phyloP scores from a whole-genome alignment of 169 alveolate species.

The Eimeria falciformis region DNA sequence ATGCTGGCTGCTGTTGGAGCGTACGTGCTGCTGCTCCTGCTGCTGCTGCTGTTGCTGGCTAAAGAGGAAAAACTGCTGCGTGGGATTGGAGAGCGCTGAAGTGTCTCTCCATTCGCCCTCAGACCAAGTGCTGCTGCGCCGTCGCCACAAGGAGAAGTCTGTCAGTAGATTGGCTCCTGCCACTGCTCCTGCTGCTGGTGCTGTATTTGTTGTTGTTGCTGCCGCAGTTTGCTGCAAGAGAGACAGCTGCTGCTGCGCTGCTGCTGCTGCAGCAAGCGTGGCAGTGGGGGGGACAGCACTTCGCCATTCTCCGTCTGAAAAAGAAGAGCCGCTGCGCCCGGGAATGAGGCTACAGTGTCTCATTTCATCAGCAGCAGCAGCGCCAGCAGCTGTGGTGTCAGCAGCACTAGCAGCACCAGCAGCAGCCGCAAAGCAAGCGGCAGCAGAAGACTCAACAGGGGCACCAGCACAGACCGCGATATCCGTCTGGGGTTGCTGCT shows the following conservation, averaged over 20 bases:
- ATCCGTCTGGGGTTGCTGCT: not conserved
- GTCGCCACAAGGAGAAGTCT: not conserved
- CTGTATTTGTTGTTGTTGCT: constrained; percentile 13
- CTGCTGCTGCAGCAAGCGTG: constrained; percentile 12
- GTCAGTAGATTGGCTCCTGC: not conserved
- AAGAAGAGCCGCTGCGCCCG: not conserved
- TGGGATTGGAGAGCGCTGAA: not conserved
- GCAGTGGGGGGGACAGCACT: not conserved
- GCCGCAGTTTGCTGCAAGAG: constrained; percentile 12
- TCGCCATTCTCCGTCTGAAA: constrained; percentile 25
- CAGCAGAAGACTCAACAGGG: not conserved
- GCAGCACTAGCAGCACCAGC: not conserved
- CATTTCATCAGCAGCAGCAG: constrained; percentile 34
- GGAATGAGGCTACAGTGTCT: constrained; percentile 14
- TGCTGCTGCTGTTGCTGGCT: constrained; percentile 11
- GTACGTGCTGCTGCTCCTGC: constrained; percentile 20
- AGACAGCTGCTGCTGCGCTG: not conserved
- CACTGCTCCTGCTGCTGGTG: not conserved
- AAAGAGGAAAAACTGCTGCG: not conserved
- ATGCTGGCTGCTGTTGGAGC: not conserved
- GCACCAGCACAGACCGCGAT: not conserved
- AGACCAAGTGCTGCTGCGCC: not conserved
- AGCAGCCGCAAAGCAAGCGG: not conserved
- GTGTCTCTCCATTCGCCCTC: constrained; percentile 41
- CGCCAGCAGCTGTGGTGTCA: no score